Base-by-base conservation (phyloP, 441 rosid species). In the Dalechampia spathulata region DNA sequence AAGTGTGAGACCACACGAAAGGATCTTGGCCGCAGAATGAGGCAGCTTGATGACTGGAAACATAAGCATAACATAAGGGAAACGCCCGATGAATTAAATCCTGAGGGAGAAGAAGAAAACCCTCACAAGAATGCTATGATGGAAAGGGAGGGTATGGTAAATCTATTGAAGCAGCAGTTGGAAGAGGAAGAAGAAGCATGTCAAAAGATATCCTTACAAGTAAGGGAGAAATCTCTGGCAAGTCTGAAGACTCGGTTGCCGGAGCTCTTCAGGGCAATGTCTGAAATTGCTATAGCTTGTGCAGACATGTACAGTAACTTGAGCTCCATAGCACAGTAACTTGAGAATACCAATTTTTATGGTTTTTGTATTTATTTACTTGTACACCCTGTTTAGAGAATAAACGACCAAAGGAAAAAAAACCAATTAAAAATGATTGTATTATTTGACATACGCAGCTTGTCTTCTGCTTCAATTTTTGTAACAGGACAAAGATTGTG, bases 161-260 rank as follows among this genome's bases (percentile, higher is more conserved):
- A 84, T 4, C 23, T 20, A 7, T 42, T 83, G 45, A 70, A 66
- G 63, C 78, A 61, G 64, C 82, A 74, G 55, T 61, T 86, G 66
- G 79, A 78, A 63, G 88, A 89, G 44, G 95, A 89, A 30, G 81
- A 79, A 55, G 83, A 76, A 53, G 78, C 74, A 8, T 78, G 82
- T 66, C 58, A 52, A 49, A 80, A 60, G 64, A 71, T 62, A 5
- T 72, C 95, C 72, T 32, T 43, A 14, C 94, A 89, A 62, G 96
- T 83, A 47, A 77, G 96, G 67, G 84, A 81, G 55, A 92, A 88
- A 71, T 84, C 93, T 9, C 61, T 86, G 64, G 61, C 66, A 3
- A 86, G 82, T 61, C 83, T 88, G 22, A 79, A 67, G 59, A 74
- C 74, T 53, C 79, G 88, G 39, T 65, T 91, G 69, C 96, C 95